Evolutionary conservation across 495 filamentous ascomycete species (phyloP).

Genomic region (Staphylotrichum tortipilum): DNA sequence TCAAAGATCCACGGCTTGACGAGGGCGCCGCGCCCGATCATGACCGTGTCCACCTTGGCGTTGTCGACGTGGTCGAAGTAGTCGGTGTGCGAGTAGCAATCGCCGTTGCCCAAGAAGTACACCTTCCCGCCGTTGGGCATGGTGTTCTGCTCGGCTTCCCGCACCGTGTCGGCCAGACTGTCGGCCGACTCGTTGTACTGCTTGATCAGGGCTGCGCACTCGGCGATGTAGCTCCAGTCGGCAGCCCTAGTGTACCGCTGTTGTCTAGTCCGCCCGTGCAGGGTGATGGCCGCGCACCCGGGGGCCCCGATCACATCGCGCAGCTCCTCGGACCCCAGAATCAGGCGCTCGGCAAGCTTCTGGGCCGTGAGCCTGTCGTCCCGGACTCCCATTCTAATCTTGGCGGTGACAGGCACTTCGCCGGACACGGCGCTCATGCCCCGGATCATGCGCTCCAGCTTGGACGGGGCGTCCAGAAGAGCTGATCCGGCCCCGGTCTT

Average conservation of each 20-base stretch:
- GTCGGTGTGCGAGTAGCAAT: constrained; percentile 87
- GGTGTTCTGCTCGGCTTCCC: constrained; percentile 60
- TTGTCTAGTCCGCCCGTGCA: constrained; percentile 87
- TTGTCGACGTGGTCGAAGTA: constrained; percentile 72
- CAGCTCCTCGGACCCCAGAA: constrained; percentile 64
- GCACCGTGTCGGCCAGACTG: constrained; percentile 60
- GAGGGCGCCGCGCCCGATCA: constrained; percentile 84
- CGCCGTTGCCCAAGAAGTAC: constrained; percentile 93
- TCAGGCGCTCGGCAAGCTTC: constrained; percentile 73
- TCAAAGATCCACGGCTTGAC: constrained; percentile 98
- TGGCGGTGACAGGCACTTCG: constrained; percentile 81
- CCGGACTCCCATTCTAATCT: constrained; percentile 86
- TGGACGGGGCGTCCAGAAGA: constrained; percentile 73
- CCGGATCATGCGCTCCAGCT: constrained; percentile 81
- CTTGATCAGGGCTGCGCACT: constrained; percentile 78
- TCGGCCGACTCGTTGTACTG: constrained; percentile 58
- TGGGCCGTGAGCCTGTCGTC: constrained; percentile 70
- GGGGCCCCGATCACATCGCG: constrained; percentile 53
- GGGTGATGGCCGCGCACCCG: constrained; percentile 84
- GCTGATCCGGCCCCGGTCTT: constrained; percentile 84
- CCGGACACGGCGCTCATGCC: constrained; percentile 91
- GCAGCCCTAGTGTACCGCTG: constrained; percentile 85
- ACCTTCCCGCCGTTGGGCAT: constrained; percentile 53
- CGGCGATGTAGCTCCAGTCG: constrained; percentile 89
- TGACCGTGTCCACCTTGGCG: constrained; percentile 73